These are phyloP conservation scores for Pseudogymnoascus sp. DNA, from an alignment of 2,329 filamentous ascomycete species.

Conservation along the genomic window DNA sequence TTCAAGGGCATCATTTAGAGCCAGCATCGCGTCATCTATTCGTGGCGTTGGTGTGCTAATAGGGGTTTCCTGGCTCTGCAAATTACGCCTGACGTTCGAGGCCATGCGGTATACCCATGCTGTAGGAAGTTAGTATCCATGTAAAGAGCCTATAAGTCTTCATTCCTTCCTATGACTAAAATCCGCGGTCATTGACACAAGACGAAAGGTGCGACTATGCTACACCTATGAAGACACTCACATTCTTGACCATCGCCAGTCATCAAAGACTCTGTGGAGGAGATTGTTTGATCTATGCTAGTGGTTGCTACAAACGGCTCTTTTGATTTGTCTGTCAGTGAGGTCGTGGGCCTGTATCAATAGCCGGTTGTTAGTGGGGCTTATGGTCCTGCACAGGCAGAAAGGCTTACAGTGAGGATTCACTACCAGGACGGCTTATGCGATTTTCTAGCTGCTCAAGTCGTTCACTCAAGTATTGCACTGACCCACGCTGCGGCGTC, in stretches of 20 bases:
- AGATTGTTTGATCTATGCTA: not conserved
- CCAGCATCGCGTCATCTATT: not conserved
- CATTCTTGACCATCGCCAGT: constrained; percentile 4
- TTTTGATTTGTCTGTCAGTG: not conserved
- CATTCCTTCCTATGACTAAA: not conserved
- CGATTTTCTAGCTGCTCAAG: not conserved
- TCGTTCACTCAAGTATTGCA: not conserved
- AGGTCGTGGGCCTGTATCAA: not conserved
- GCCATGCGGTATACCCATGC: constrained; percentile 7
- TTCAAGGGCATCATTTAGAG: not conserved
- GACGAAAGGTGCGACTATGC: not conserved
- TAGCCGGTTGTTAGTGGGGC: not conserved
- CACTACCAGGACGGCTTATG: not conserved
- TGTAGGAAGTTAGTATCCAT: not conserved
- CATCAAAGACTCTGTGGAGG: not conserved
- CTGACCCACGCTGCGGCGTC: not conserved
- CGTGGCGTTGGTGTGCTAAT: not conserved
- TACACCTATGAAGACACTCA: not conserved
- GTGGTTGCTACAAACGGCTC: not conserved
- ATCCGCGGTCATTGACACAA: not conserved
- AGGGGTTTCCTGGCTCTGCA: constrained; percentile 5
- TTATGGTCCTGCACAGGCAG: not conserved
- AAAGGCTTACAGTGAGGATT: not conserved
- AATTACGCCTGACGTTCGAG: constrained; percentile 6
- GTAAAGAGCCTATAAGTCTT: not conserved